These are phyloP conservation scores for Carex cristatella DNA, from an alignment of 176 grass and related monocot species.

Conservation along the genomic window DNA sequence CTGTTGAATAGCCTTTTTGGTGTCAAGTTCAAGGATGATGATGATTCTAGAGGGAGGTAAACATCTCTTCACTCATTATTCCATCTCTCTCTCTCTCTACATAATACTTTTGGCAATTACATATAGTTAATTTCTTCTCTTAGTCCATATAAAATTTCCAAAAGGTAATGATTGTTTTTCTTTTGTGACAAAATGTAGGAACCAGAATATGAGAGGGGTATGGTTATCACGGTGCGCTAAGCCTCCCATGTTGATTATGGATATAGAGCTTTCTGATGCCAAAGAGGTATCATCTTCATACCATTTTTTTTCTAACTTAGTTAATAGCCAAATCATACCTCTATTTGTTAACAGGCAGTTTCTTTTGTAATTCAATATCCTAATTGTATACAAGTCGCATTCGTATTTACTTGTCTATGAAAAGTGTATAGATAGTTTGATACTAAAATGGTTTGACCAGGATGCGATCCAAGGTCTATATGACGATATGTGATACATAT, in stretches of 20 bases:
- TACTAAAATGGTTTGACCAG: not conserved
- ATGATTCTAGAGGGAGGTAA: conserved; percentile 32
- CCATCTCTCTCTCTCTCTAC: not conserved
- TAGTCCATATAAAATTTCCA: not conserved
- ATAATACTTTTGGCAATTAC: not conserved
- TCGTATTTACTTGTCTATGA: not conserved
- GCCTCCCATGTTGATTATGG: conserved; percentile 32
- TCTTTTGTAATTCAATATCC: not conserved
- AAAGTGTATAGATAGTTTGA: not conserved
- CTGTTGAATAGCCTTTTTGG: conserved; percentile 33
- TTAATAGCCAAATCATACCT: not conserved
- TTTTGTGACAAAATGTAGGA: conserved; percentile 19
- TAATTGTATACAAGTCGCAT: not conserved
- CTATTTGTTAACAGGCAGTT: not conserved
- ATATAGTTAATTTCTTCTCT: not conserved
- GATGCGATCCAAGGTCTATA: not conserved
- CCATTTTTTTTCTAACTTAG: not conserved
- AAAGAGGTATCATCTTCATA: conserved; percentile 27
- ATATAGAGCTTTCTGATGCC: conserved; percentile 37
- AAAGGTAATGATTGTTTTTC: not conserved
- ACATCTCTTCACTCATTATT: not conserved
- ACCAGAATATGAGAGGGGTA: conserved; percentile 33
- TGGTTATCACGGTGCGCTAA: conserved; percentile 28
- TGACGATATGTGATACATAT: not conserved
- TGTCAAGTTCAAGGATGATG: conserved; percentile 19